A percentile compares a stretch with the other conserved stretches of the same genome.
These are phyloP conservation scores for Oryza glumipatula DNA, from an alignment of 176 grass and related monocot species.

Conservation along the genomic window DNA sequence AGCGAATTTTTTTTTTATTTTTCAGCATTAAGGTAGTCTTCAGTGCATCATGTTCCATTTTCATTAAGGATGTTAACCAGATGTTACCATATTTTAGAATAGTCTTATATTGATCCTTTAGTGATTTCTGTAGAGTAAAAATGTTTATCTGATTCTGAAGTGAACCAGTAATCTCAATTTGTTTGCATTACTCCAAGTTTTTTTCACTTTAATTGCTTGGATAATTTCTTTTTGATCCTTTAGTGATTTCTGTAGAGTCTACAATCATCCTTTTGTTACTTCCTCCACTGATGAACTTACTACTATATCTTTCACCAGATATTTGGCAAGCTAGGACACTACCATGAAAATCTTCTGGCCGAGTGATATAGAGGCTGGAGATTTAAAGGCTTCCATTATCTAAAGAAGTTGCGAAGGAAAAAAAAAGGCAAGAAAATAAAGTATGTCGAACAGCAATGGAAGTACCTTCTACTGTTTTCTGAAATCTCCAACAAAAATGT, in stretches of 20 bases:
- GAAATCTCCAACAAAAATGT: constrained; percentile 36
- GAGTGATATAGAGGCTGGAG: background rate
- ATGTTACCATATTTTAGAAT: background rate
- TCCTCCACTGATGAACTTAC: constrained; percentile 1
- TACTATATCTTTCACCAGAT: constrained; percentile 12
- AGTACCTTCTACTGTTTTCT: constrained; percentile 32
- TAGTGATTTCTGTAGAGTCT: background rate
- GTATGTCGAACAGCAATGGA: background rate
- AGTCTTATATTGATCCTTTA: background rate
- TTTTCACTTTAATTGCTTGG: background rate
- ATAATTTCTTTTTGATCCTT: background rate
- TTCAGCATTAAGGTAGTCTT: background rate
- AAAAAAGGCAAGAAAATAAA: constrained; percentile 26
- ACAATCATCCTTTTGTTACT: constrained; percentile 6
- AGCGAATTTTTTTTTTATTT: background rate
- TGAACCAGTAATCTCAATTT: constrained; percentile 20
- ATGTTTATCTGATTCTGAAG: background rate
- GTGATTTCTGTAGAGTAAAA: background rate
- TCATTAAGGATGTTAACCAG: background rate
- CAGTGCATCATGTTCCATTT: background rate
- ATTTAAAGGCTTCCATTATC: background rate
- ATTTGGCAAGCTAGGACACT: background rate
- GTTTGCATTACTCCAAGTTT: background rate
- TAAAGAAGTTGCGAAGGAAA: constrained; percentile 25
- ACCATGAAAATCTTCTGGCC: background rate